A percentile compares a stretch with the other conserved stretches of the same genome.
Conservation (phyloP, 2,329 filamentous ascomycete species). For the Penicillium verrucosum region DNA sequence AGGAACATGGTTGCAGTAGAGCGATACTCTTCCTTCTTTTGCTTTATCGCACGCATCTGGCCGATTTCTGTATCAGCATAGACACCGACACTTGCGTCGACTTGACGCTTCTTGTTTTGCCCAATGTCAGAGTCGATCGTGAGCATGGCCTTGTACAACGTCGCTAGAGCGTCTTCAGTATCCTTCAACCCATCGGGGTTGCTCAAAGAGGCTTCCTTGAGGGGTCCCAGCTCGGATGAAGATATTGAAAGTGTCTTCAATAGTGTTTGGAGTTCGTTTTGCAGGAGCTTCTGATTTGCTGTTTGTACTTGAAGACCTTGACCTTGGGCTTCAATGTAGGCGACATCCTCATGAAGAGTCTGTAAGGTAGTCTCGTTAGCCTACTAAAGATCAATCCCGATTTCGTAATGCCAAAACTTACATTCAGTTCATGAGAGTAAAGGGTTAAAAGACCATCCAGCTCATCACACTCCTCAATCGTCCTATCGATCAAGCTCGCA, state of each 20-base stretch:
- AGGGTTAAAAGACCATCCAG: conserved; percentile 89
- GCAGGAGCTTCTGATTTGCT: conserved; percentile 90
- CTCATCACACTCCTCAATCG: conserved; percentile 94
- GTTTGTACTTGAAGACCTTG: conserved; percentile 96
- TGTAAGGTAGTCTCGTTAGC: conserved; percentile 40
- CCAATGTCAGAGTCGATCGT: conserved; percentile 85
- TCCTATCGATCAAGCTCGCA: conserved; percentile 77
- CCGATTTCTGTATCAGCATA: conserved; percentile 71
- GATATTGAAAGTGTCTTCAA: conserved; percentile 89
- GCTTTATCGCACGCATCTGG: conserved; percentile 88
- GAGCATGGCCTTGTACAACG: conserved; percentile 85
- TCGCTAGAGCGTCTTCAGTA: conserved; percentile 73
- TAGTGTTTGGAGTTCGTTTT: conserved; percentile 83
- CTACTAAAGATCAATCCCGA: neutral
- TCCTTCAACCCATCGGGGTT: conserved; percentile 67
- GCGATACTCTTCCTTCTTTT: conserved; percentile 88
- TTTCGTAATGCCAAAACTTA: conserved; percentile 47
- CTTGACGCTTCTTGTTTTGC: conserved; percentile 49
- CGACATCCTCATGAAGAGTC: conserved; percentile 92
- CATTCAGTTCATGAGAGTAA: conserved; percentile 89
- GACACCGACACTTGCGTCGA: conserved; percentile 51
- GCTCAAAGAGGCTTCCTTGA: conserved; percentile 71
- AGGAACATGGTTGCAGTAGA: conserved; percentile 74
- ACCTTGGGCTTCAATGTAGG: conserved; percentile 94
- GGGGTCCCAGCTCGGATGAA: conserved; percentile 66